phyloP scores from a whole-genome alignment of 2,329 filamentous ascomycete genomes.

The Hirsutella minnesotensis region DNA sequence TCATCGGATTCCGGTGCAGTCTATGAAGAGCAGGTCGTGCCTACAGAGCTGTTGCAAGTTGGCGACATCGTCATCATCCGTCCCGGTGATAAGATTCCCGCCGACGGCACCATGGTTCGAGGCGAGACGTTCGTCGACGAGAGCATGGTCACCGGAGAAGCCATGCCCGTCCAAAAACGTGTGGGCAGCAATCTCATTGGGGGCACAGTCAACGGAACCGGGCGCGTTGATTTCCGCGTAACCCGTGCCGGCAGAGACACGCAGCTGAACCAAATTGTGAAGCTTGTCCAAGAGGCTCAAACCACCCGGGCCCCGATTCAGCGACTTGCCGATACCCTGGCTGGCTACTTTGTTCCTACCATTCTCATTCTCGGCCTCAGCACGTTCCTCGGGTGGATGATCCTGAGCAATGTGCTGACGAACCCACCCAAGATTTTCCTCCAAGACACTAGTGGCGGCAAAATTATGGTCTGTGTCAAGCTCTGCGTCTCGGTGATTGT shows the following conservation, averaged over 20 bases:
- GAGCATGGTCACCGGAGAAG: constrained; percentile 97
- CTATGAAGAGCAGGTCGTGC: constrained; percentile 74
- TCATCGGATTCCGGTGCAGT: constrained; percentile 38
- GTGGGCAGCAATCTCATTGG: constrained; percentile 73
- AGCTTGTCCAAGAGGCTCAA: constrained; percentile 94
- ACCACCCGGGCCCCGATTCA: constrained; percentile 92
- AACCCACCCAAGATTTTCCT: constrained; percentile 85
- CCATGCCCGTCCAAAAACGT: constrained; percentile 86
- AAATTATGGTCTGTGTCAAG: constrained; percentile 92
- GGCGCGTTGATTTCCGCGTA: constrained; percentile 83
- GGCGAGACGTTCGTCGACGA: constrained; percentile 93
- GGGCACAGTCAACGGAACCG: constrained; percentile 90
- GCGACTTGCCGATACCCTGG: constrained; percentile 77
- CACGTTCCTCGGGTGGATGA: constrained; percentile 90
- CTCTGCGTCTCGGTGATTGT: constrained; percentile 98
- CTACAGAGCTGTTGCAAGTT: constrained; percentile 87
- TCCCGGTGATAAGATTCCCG: constrained; percentile 92
- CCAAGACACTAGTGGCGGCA: constrained; percentile 69
- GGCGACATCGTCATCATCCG: constrained; percentile 87
- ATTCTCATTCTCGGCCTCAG: constrained; percentile 75
- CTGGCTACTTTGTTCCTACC: constrained; percentile 85
- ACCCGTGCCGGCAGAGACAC: constrained; percentile 89
- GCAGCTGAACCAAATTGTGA: constrained; percentile 94
- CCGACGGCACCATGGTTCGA: constrained; percentile 75
- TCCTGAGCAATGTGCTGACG: constrained; percentile 73